A percentile compares a stretch with the other conserved stretches of the same genome.
phyloP scores from a whole-genome alignment of 345 rosid genomes.

The Combretum micranthum region DNA sequence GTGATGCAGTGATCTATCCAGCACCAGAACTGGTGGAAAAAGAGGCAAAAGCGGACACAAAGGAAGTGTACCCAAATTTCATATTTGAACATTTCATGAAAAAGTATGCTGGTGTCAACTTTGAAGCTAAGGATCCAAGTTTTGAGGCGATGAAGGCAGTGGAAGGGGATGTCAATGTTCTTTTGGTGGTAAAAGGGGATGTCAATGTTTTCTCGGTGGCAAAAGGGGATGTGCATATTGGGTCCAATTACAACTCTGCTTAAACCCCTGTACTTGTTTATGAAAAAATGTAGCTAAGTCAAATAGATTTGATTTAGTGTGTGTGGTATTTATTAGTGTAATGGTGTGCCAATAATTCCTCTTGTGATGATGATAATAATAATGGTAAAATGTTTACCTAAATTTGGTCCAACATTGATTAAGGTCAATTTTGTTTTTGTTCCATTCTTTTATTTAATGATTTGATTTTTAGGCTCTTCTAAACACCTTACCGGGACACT shows the following conservation, averaged over 20 bases:
- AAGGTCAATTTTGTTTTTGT: too few species aligned
- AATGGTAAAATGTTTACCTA: too few species aligned
- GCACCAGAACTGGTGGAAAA: conserved; percentile 60
- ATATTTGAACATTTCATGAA: conserved; percentile 93
- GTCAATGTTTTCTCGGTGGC: conserved; percentile 24
- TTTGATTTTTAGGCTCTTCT: too few species aligned
- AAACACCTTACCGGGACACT: too few species aligned
- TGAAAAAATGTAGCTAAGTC: neutral
- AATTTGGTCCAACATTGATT: too few species aligned
- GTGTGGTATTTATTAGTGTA: neutral
- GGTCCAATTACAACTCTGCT: conserved; percentile 38
- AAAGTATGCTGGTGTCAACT: conserved; percentile 62
- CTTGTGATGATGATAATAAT: too few species aligned
- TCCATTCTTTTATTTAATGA: too few species aligned
- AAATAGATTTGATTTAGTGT: too few species aligned
- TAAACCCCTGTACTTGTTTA: neutral
- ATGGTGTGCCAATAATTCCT: neutral
- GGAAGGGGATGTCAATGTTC: conserved; percentile 12
- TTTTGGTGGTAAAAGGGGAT: conserved; percentile 24
- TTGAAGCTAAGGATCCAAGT: conserved; percentile 89
- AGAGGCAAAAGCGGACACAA: conserved; percentile 25
- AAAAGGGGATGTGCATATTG: conserved; percentile 14
- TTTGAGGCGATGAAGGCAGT: conserved; percentile 84
- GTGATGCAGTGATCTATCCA: conserved; percentile 75
- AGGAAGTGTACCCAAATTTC: conserved; percentile 57